Base-by-base conservation (phyloP, 306 rosid genomes). In the Astragalus membranaceus region DNA sequence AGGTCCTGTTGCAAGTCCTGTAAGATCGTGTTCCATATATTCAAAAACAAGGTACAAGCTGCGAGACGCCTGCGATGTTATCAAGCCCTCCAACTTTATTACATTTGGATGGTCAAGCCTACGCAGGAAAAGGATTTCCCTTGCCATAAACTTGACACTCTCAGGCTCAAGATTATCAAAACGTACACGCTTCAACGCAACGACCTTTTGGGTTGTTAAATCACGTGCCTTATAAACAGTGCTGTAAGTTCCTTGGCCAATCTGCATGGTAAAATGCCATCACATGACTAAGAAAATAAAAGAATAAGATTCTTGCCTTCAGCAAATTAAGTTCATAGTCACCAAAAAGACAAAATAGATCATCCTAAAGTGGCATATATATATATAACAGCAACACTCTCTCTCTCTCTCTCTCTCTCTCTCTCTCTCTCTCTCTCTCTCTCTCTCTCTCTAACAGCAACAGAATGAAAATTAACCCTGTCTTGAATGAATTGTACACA, bases 221-320 rank as follows among this genome's bases (percentile, higher is more conserved):
- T 93, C 98, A 4, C 83, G 94, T 54, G 98, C 98, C 86, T 90
- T 93, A 80, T 84, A 93, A 67, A 93, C 98, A 64, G 74, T 87
- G 37, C 98, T 93, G 76, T 93, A 93, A 43, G 98, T 93, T 74
- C 98, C 98, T 80, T 93, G 96, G 23, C 98, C 97, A 69, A 93
- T 90, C 98, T 93, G 90, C 85, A 85, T 62, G 60, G 51, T 57
- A 57, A 12, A 67, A 80, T 59, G 57, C 20, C 75, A 79, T 60
- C 68, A 59, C 44, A 73, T 54, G 64, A 63, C 6, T 50, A 42
- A 4, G 9, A 60, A 42, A 49, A 56, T 10, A 42, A 36, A 53
- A 48, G 15, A 37, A 69, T 9, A 64, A 52, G 12, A 37, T 32
- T 44, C 41, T 49, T 32, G 48, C 51, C 20, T 29, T 29, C 59